These are phyloP conservation scores for Huntiella bhutanensis DNA, from an alignment of 2,329 filamentous ascomycete genomes.

Conservation along the genomic window DNA sequence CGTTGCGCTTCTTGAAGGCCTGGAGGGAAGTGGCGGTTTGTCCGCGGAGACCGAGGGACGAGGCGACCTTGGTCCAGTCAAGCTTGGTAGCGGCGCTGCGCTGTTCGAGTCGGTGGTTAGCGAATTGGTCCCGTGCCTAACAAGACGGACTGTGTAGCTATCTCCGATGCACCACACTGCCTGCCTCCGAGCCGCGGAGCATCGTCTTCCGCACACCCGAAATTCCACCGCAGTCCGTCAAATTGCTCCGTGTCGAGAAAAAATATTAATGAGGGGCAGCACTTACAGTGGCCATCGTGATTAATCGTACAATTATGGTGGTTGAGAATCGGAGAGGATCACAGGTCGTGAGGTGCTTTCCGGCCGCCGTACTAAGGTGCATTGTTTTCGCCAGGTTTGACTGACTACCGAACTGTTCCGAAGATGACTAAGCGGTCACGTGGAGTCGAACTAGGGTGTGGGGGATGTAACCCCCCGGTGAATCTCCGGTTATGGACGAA, in stretches of 20 bases:
- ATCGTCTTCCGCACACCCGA: not conserved
- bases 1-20: conserved; percentile 99
- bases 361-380: conserved; percentile 7
- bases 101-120: conserved; percentile 29
- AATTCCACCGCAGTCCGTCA: not conserved
- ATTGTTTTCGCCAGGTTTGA: conserved; percentile 11
- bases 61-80: conserved; percentile 93
- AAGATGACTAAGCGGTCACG: conserved; percentile 11
- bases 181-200: not conserved
- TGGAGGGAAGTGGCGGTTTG: conserved; percentile 81
- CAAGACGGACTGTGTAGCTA: not conserved
- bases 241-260: not conserved
- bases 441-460: not conserved
- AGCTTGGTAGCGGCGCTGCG: conserved; percentile 97
- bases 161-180: not conserved
- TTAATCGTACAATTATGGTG: conserved; percentile 21
- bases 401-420: conserved; percentile 10
- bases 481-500: no score
- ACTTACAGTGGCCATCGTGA: conserved; percentile 55
- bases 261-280: not conserved
- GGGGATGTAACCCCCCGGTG: not conserved
- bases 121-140: no score
- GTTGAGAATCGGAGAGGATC: conserved; percentile 28
- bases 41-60: conserved; percentile 88
- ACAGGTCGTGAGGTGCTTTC: conserved; percentile 15